Base-by-base conservation (phyloP, 805 yeast species). In the Babjeviella inositovora region DNA sequence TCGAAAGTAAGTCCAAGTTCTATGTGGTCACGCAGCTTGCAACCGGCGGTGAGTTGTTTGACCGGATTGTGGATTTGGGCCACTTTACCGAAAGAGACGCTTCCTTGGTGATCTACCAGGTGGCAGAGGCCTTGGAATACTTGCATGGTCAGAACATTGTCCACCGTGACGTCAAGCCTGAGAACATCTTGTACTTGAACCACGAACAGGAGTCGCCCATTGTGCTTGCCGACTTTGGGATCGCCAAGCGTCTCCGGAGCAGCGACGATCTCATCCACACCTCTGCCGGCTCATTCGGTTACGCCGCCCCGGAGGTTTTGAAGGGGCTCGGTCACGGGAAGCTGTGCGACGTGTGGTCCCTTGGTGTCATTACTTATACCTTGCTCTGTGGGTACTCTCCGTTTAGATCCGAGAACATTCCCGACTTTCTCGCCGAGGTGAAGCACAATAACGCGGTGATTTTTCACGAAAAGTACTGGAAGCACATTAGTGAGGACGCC, bases 251-350 rank as follows among this genome's bases (percentile, higher is more conserved):
- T 35, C 52, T 87, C 32, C 56, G 59, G 28, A 45, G 57, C 8
- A 60, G 68, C 4, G 63, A 69, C 34, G 81, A 76, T 26, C 52
- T 66, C 29, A 54, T 81, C 28, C 69, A 61, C 15, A 55, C 74
- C 12, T 72, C 79, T 19, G 93, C 94, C 1, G 97, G 97, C 1
- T 79, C 94, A 1, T 72, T 81, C 47, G 97, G 98, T 2, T 87
- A 87, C 45, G 95, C 93, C 16, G 97, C 97, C 0, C 98, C 98
- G 1, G 98, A 87, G 41, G 84, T 87, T 6, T 61, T 87, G 18
- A 50, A 70, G 19, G 71, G 77, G 9, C 55, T 59, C 18, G 97
- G 95, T 6, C 96, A 87, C 48, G 93, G 95, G 18, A 81, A 79
- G 38, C 87, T 95, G 1, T 87, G 95, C 50, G 98, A 87, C 45